A percentile compares a stretch with the other conserved stretches of the same genome.
Evolutionary conservation across 176 grass and related monocot genomes (phyloP).

Genomic region (Aegilops longissima): DNA sequence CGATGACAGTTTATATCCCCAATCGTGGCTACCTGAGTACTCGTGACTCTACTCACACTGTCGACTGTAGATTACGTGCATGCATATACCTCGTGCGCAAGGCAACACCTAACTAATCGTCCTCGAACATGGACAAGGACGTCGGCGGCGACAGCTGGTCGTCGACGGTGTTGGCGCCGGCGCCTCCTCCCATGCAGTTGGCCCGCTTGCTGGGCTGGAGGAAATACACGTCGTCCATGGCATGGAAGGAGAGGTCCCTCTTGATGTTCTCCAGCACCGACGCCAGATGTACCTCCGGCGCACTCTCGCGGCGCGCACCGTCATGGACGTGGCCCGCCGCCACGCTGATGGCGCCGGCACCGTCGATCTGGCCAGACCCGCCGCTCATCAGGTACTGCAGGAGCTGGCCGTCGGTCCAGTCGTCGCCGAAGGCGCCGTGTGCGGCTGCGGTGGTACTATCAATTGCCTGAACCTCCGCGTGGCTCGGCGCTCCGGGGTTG

Average conservation of each 20-base stretch:
- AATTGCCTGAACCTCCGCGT: background rate
- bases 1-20: background rate
- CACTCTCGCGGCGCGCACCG: background rate
- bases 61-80: background rate
- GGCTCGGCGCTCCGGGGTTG: background rate
- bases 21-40: no score
- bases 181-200: background rate
- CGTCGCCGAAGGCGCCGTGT: background rate
- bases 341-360: background rate
- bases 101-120: background rate
- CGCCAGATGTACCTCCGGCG: background rate
- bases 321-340: background rate
- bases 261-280: slow-evolving; percentile 47
- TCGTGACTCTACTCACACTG: background rate
- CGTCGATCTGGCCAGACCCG: background rate
- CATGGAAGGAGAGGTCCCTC: slow-evolving; percentile 45
- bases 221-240: slow-evolving; percentile 41
- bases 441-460: background rate
- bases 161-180: background rate
- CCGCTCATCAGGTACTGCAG: slow-evolving; percentile 7
- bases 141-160: slow-evolving; percentile 2
- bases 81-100: background rate
- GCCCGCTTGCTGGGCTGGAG: slow-evolving; percentile 24
- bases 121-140: slow-evolving; percentile 1
- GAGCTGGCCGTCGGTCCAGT: slow-evolving; percentile 25